Evolutionary conservation across 2,329 filamentous ascomycete species (phyloP), one percentile per base, ranked within the genome.

Genomic region (Trichoderma sp.): DNA sequence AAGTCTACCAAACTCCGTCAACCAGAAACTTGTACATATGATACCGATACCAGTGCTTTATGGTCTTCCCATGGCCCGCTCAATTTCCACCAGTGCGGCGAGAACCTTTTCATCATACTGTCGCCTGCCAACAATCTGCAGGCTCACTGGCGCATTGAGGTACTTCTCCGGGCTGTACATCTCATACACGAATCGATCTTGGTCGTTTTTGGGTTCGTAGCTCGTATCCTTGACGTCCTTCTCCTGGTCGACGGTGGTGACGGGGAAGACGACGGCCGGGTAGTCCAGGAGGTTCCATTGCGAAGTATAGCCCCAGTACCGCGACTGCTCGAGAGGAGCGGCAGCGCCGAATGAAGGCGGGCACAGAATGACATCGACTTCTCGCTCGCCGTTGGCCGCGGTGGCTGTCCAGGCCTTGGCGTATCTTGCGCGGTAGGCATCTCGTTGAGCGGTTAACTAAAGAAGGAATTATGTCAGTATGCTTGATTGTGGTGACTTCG

Each of bases 201-300:
- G 21, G 1, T 66, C 64, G 30, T 66, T 66, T 8, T 66, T 66
- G 14, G 64, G 54, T 14, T 51, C 52, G 43, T 74, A 74, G 26
- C 24, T 66, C 1, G 51, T 24, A 18, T 61, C 58, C 1, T 70
- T 70, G 4, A 59, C 30, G 5, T 70, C 71, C 60, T 68, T 69
- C 4, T 37, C 21, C 7, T 66, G 72, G 37, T 72, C 69, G 21
- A 71, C 70, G 1, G 49, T 65, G n/a, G 60, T 68, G 1, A 84
- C 85, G 0, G 89, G 89, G 72, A 91, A 88, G 0, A 87, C 81
- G 1, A 86, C 74, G 4, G 82, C 83, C 1, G 89, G 87, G 76
- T 90, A 90, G 74, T 91, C 88, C 5, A 91, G 81, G 61, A 90
- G 71, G 74, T 91, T 91, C 86, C 88, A 91, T 70, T 87, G 84